Evolutionary conservation across 805 yeast genomes (phyloP), one percentile per base, ranked within the genome.

Genomic region (Wickerhamiella azyma): DNA sequence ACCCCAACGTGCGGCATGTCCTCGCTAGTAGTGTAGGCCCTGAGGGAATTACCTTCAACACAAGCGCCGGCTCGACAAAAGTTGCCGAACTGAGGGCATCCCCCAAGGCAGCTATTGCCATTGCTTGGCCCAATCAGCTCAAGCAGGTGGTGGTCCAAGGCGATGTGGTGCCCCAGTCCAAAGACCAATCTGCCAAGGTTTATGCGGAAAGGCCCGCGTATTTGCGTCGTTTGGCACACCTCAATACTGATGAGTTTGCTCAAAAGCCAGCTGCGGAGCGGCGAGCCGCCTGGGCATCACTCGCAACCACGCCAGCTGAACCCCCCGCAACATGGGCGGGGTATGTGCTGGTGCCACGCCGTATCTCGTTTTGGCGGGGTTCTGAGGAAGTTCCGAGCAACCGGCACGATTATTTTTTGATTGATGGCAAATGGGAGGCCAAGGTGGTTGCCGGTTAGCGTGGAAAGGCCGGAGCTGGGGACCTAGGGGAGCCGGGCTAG

Each of bases 121-220:
- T 41, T 13, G 44, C 17, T 5, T 41, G 44, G 44, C 44, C 44
- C 9, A 14, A 26, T 11, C 24, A 33, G 21, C 37, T 35, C 26
- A 41, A 41, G 24, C 44, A 41, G 26, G n/a, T 41, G 4, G 33
- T 41, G 6, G 39, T 41, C 3, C 44, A 41, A 16, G 44, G 44
- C 21, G 24, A 19, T 11, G 44, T 41, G 2, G 32, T 11, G 19
- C 16, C 9, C 28, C 44, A 41, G 18, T 5, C 24, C 33, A 8
- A 16, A 5, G 13, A 21, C 6, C 39, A 41, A 3, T 38, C 44
- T 14, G 38, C 35, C 11, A n/a, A 33, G 11, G 38, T 41, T 8
- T 41, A 41, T 16, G 9, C n/a, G 16, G 29, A 41, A 33, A 29
- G 44, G 9, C 19, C 44, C 26, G 13, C 13, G 16, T 41, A 41